These are phyloP conservation scores for Colletotrichum limetticola DNA, from an alignment of 2,329 filamentous ascomycete genomes.

Conservation along the genomic window DNA sequence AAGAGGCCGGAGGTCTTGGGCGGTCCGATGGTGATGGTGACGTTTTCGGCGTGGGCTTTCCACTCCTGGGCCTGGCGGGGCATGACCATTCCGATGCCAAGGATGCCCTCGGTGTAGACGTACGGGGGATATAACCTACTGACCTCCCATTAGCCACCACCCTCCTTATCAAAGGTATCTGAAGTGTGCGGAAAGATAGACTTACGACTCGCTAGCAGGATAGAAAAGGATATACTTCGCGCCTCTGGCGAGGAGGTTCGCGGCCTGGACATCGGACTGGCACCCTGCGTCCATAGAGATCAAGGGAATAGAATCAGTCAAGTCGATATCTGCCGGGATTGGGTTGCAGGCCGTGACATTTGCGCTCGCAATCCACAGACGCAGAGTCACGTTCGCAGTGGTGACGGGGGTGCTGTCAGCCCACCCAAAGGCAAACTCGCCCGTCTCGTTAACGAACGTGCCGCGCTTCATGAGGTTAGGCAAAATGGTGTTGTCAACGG, in stretches of 20 bases:
- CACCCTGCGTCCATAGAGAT: conserved; percentile 49
- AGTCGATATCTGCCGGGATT: conserved; percentile 50
- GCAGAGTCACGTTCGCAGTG: conserved; percentile 21
- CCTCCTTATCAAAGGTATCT: no score
- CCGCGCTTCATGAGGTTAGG: conserved; percentile 36
- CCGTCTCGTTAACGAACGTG: conserved; percentile 26
- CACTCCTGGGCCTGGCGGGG: conserved; percentile 39
- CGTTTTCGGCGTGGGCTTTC: conserved; percentile 37
- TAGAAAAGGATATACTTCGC: conserved; percentile 55
- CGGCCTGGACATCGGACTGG: conserved; percentile 47
- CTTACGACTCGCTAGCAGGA: conserved; percentile 37
- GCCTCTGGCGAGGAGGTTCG: conserved; percentile 52
- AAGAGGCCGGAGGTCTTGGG: conserved; percentile 24
- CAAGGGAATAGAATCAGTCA: conserved; percentile 53
- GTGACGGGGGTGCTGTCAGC: conserved; percentile 13
- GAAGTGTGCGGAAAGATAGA: not conserved
- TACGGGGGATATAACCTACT: conserved; percentile 10
- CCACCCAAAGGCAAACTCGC: conserved; percentile 31
- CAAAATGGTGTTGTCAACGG: conserved; percentile 38
- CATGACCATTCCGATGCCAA: conserved; percentile 34
- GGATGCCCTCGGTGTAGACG: conserved; percentile 22
- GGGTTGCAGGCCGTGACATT: conserved; percentile 49
- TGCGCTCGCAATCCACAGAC: conserved; percentile 8
- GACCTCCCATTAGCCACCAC: not conserved
- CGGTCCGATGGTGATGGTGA: conserved; percentile 38